These are phyloP conservation scores for Artemisia annua DNA, from an alignment of 129 eudicot genomes.

Conservation along the genomic window DNA sequence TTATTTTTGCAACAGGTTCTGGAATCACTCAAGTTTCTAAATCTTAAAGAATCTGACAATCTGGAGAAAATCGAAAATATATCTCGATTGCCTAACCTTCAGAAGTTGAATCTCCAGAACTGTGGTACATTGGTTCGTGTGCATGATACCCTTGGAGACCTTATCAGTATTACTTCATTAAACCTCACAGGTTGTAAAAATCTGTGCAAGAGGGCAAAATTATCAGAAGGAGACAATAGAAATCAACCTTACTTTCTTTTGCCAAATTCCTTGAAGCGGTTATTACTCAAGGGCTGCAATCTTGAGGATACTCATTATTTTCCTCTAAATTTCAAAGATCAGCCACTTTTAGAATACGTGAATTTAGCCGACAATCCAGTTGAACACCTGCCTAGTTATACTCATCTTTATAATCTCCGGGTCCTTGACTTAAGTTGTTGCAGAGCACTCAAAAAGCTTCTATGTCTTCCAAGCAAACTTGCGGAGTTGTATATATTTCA, in stretches of 20 bases:
- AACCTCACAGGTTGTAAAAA: not conserved
- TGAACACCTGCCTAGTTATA: not conserved
- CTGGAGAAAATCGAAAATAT: conserved; percentile 8
- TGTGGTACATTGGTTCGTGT: conserved; percentile 22
- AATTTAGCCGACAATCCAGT: not conserved
- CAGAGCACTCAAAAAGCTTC: too few relatives aligned
- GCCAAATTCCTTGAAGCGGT: too few relatives aligned
- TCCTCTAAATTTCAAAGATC: not conserved
- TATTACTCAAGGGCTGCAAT: not conserved
- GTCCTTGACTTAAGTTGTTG: too few relatives aligned
- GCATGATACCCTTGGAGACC: conserved; percentile 26
- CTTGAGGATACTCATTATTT: not conserved
- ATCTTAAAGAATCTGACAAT: conserved; percentile 26
- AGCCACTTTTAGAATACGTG: conserved; percentile 1
- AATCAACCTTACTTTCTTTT: too few relatives aligned
- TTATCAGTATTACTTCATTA: conserved; percentile 17
- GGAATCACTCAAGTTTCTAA: conserved; percentile 21
- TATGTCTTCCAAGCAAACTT: not conserved
- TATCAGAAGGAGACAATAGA: too few relatives aligned
- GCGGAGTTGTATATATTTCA: conserved; percentile 7
- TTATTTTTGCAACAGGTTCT: conserved; percentile 19
- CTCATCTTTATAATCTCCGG: too few relatives aligned
- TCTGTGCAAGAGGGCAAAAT: too few relatives aligned
- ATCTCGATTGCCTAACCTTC: conserved; percentile 28
- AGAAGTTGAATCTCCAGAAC: not conserved